phyloP scores from a whole-genome alignment of 2,329 filamentous ascomycete species.

The Lasiodiplodia hormozganensis region DNA sequence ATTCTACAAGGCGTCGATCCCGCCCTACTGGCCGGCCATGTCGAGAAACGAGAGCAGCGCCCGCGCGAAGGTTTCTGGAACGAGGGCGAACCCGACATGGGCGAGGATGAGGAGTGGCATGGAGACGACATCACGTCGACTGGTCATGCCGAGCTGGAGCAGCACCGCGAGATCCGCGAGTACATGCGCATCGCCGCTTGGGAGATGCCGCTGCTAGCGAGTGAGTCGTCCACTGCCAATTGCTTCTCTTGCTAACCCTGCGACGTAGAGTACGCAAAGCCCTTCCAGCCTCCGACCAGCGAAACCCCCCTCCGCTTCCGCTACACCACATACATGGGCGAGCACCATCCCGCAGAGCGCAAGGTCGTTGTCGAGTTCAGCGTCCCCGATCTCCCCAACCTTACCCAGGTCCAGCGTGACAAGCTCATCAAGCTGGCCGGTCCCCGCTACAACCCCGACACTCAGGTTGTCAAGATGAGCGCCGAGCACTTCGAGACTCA shows the following conservation, averaged over 20 bases:
- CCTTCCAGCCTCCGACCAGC: conserved; percentile 74
- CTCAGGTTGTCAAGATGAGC: conserved; percentile 83
- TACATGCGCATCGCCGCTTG: conserved; percentile 88
- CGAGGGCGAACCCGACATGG: conserved; percentile 40
- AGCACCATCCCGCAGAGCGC: conserved; percentile 85
- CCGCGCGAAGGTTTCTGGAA: conserved; percentile 42
- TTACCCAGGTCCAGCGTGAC: conserved; percentile 70
- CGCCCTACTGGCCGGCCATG: background rate
- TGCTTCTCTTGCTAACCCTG: background rate
- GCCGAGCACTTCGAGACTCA: conserved; percentile 87
- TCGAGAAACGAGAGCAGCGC: background rate
- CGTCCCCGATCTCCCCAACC: conserved; percentile 70
- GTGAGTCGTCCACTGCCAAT: conserved; percentile 60
- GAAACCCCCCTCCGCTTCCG: conserved; percentile 85
- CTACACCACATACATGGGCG: conserved; percentile 96
- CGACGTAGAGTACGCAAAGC: conserved; percentile 75
- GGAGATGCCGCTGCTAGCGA: conserved; percentile 91
- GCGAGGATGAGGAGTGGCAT: conserved; percentile 45
- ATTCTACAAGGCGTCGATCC: conserved; percentile 14
- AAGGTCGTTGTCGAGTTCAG: conserved; percentile 96
- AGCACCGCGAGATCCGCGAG: conserved; percentile 86
- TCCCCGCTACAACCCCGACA: conserved; percentile 84
- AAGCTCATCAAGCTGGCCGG: conserved; percentile 92
- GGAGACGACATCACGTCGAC: conserved; percentile 84
- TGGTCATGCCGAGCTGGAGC: conserved; percentile 85